Base-by-base conservation (phyloP, 176 grass and related monocot genomes). In the Lolium perenne region DNA sequence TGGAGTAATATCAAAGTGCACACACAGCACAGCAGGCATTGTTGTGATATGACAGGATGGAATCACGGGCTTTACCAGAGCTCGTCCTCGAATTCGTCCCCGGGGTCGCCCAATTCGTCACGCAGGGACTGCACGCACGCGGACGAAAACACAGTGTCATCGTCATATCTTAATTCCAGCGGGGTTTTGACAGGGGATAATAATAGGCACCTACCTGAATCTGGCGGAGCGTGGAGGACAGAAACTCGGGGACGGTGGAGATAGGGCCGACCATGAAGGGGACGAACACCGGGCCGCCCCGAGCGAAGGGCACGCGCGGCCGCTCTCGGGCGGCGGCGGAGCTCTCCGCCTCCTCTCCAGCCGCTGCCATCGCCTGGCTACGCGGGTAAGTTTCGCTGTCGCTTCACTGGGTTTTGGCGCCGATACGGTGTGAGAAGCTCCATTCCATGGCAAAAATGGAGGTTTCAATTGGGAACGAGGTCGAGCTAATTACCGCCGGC, bases 201-300 rank as follows among this genome's bases (percentile, higher is more conserved):
- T n/a, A n/a, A n/a, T n/a, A 51, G 13, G 40, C 29, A 95, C 93
- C 91, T 91, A 95, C 93, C 91, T 91, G 81, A n/a, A 98, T 83
- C 79, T 98, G 88, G 41, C 51, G 18, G 43, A 94, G 84, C 59
- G 88, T 59, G 82, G 90, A 84, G 81, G 90, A 86, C 81, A 85
- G 90, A 82, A 98, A 98, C 71, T 77, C 90, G 25, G 90, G 74
- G 66, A 86, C 84, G 40, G 86, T 94, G 76, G 79, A 89, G 48
- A 91, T 35, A 43, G 90, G 92, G 12, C 96, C 86, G 26, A 94
- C 86, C 85, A 95, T 73, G 55, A 78, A 89, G 48, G 93, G 92
- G 21, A 84, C 81, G 71, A 93, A 98, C 79, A 98, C 86, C 41
- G 93, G 96, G 0, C 96, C 96, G 29, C 93, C 96, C 13, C 86